Evolutionary conservation across 2,329 filamentous ascomycete genomes (phyloP).

Genomic region (Tolypocladium endophyticum): DNA sequence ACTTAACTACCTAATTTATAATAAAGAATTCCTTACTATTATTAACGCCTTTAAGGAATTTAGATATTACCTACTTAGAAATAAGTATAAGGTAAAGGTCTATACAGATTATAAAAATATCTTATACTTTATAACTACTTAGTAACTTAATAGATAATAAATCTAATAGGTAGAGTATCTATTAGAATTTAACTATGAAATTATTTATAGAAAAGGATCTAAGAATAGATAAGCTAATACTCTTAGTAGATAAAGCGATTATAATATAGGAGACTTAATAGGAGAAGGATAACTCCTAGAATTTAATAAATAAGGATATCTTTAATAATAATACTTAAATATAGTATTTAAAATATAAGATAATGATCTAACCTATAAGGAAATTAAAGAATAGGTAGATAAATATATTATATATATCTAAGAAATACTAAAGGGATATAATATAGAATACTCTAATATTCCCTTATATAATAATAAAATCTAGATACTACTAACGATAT

Average conservation of each 20-base stretch:
- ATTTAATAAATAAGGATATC: too few species aligned
- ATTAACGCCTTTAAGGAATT: slow-evolving; percentile 13
- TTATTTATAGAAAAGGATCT: slow-evolving; percentile 4
- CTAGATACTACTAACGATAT: too few species aligned
- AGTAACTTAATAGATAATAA: slow-evolving; percentile 6
- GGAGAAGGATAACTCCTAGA: too few species aligned
- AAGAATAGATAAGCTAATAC: neutral
- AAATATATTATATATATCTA: too few species aligned
- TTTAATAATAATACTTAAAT: too few species aligned
- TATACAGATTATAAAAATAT: slow-evolving; percentile 13
- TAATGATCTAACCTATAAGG: neutral
- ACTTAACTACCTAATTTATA: slow-evolving; percentile 12
- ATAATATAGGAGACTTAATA: neutral
- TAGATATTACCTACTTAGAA: slow-evolving; percentile 8
- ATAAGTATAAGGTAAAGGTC: slow-evolving; percentile 8
- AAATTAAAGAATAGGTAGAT: neutral
- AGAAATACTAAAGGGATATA: too few species aligned
- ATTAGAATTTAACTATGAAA: slow-evolving; percentile 8
- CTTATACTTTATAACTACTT: slow-evolving; percentile 7
- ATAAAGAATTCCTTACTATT: slow-evolving; percentile 13
- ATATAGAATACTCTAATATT: too few species aligned
- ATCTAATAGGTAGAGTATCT: neutral
- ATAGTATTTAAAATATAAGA: too few species aligned
- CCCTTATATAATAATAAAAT: too few species aligned
- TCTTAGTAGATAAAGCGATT: neutral